Evolutionary conservation across 2,329 filamentous ascomycete genomes (phyloP), one percentile per base, ranked within the genome.

Genomic region (Anthostomella pinea): DNA sequence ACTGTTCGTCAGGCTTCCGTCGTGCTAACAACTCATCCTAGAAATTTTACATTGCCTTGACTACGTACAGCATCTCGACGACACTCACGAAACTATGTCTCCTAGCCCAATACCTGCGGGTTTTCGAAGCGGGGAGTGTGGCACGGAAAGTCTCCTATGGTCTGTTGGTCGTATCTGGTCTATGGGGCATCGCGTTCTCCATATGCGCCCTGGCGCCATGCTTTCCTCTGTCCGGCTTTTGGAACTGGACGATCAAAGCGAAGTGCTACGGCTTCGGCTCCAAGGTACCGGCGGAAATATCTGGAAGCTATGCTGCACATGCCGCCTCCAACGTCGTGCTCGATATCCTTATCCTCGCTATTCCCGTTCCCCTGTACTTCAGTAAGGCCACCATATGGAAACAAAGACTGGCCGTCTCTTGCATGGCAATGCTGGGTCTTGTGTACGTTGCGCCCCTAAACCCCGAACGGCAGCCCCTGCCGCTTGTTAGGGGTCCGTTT

Each of bases 11-110:
- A n/a, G n/a, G n/a, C n/a, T 13, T 18, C 10, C 24, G 13, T n/a
- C 27, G 17, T 18, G 35, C 43, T 46, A 39, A 52, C 30, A 17
- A 6, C 8, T 3, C 9, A 4, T 6, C 11, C 25, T n/a, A 64
- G 59, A 54, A 48, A 8, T 59, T 60, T 38, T 65, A 63, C 39
- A 41, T 63, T 3, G 41, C 52, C 8, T 49, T 63, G 32, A 53
- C 48, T 7, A 47, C 56, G 7, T 66, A 63, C 42, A 49, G 41
- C 11, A 39, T 59, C 27, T 62, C 60, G 8, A 60, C 57, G 9
- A 55, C 56, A 0, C 53, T 64, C 19, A 58, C 63, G 49, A 66
- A 66, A 30, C 49, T 65, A 6, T 62, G 60, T 5, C 53, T 66
- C 0, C 50, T 65, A 1, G 40, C 58, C 8, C 63, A 65, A 22